Conservation (phyloP, 2,329 filamentous ascomycete genomes). For the Alternaria tenuissima region DNA sequence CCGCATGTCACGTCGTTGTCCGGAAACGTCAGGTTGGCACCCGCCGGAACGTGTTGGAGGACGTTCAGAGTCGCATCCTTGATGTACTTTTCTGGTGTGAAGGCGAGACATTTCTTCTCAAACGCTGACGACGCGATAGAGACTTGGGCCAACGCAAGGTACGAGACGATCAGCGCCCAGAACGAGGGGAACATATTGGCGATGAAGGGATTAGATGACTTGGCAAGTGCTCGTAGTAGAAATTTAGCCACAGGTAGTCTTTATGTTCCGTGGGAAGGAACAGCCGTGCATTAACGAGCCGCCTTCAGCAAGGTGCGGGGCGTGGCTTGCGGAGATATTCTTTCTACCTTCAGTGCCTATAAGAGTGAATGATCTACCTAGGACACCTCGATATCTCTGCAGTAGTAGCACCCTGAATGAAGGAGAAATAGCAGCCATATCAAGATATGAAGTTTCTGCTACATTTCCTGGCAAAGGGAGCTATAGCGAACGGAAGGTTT, state of each 20-base stretch:
- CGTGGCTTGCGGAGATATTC: background rate
- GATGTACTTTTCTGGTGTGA: conserved; percentile 27
- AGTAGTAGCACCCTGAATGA: background rate
- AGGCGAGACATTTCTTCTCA: conserved; percentile 28
- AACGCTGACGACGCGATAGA: conserved; percentile 12
- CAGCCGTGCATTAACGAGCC: background rate
- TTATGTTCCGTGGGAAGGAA: background rate
- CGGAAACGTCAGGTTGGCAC: conserved; percentile 50
- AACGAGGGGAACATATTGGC: background rate
- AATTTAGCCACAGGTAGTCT: background rate
- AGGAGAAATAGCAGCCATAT: too few relatives aligned
- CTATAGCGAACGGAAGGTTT: background rate
- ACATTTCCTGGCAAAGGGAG: background rate
- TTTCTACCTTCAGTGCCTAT: background rate
- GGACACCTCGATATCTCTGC: background rate
- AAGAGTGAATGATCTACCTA: background rate
- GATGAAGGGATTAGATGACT: background rate
- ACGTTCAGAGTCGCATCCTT: conserved; percentile 28
- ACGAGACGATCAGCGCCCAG: background rate
- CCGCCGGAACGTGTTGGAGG: conserved; percentile 46
- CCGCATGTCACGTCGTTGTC: conserved; percentile 51
- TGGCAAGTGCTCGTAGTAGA: background rate
- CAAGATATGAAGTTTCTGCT: background rate
- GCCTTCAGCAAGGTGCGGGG: background rate
- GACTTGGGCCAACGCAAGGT: conserved; percentile 8